These are phyloP conservation scores for Fusarium xylarioides DNA, from an alignment of 2,329 filamentous ascomycete genomes.

Conservation along the genomic window DNA sequence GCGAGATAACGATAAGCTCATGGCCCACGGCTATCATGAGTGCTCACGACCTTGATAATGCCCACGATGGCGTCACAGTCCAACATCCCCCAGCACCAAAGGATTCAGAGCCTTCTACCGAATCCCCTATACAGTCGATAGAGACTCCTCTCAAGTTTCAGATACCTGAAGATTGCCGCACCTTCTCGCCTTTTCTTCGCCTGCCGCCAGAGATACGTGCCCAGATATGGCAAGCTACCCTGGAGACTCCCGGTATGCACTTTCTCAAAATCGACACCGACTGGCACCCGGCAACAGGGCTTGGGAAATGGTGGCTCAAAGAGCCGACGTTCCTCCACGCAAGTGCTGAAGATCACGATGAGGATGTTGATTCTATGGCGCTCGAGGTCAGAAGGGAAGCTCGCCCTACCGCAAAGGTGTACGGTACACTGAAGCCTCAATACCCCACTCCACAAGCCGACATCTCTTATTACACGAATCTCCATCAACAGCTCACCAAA, in stretches of 20 bases:
- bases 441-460: slow-evolving; percentile 45
- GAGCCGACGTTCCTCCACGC: neutral
- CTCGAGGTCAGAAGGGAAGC: slow-evolving; percentile 39
- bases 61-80: neutral
- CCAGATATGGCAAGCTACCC: slow-evolving; percentile 47
- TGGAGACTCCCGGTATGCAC: slow-evolving; percentile 48
- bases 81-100: neutral
- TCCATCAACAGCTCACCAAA: slow-evolving; percentile 43
- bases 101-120: neutral
- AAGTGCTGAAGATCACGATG: slow-evolving; percentile 19
- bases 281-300: slow-evolving; percentile 13
- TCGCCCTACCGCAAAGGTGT: slow-evolving; percentile 22
- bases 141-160: slow-evolving; percentile 43
- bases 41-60: slow-evolving; percentile 13
- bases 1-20: slow-evolving; percentile 29
- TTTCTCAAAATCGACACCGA: slow-evolving; percentile 45
- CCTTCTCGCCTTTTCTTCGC: slow-evolving; percentile 45
- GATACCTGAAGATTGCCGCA: slow-evolving; percentile 45
- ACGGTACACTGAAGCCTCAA: slow-evolving; percentile 38
- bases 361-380: slow-evolving; percentile 34
- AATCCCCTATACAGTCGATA: neutral
- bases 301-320: slow-evolving; percentile 40
- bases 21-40: slow-evolving; percentile 35
- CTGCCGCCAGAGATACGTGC: slow-evolving; percentile 49
- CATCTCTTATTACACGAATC: slow-evolving; percentile 45